Percentiles rank a stretch among this genome's conserved stretches.
These are phyloP conservation scores for Sarcodon aspratus DNA, from an alignment of 768 basidiomycete genomes.

Conservation along the genomic window DNA sequence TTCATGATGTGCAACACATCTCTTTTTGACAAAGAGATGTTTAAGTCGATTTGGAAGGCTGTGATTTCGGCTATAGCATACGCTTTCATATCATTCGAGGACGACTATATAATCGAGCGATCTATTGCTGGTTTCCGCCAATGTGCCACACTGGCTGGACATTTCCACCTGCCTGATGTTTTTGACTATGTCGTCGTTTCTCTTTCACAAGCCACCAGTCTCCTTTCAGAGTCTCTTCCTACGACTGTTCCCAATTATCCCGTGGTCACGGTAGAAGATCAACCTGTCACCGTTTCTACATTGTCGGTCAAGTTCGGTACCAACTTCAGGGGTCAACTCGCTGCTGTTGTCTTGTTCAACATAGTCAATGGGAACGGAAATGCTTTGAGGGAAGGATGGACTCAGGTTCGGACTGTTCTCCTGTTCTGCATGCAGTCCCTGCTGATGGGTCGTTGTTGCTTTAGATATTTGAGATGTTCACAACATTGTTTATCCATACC, in stretches of 20 bases:
- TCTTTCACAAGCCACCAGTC: slow-evolving; percentile 82
- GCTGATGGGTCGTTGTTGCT: no score
- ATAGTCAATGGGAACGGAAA: slow-evolving; percentile 96
- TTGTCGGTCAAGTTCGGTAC: slow-evolving; percentile 90
- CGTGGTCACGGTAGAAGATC: slow-evolving; percentile 81
- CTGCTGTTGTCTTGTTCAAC: slow-evolving; percentile 94
- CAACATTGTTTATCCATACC: slow-evolving; percentile 90
- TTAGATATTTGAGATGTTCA: slow-evolving; percentile 67
- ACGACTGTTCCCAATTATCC: slow-evolving; percentile 76
- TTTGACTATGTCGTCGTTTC: slow-evolving; percentile 95
- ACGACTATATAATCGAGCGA: slow-evolving; percentile 92
- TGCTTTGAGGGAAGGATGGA: slow-evolving; percentile 92
- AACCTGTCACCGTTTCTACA: slow-evolving; percentile 82
- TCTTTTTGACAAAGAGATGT: slow-evolving; percentile 86
- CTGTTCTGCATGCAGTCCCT: no score
- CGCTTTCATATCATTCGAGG: slow-evolving; percentile 92
- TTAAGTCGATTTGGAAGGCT: slow-evolving; percentile 87
- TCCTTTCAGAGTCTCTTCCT: slow-evolving; percentile 65
- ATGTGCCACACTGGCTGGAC: slow-evolving; percentile 86
- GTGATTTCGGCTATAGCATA: slow-evolving; percentile 91
- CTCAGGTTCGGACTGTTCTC: slow-evolving; percentile 40
- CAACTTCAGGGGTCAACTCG: slow-evolving; percentile 90
- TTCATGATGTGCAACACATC: slow-evolving; percentile 72
- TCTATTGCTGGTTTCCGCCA: slow-evolving; percentile 95
- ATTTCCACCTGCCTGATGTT: slow-evolving; percentile 85